Conservation (phyloP, 345 rosid species). For the Brassica juncea region DNA sequence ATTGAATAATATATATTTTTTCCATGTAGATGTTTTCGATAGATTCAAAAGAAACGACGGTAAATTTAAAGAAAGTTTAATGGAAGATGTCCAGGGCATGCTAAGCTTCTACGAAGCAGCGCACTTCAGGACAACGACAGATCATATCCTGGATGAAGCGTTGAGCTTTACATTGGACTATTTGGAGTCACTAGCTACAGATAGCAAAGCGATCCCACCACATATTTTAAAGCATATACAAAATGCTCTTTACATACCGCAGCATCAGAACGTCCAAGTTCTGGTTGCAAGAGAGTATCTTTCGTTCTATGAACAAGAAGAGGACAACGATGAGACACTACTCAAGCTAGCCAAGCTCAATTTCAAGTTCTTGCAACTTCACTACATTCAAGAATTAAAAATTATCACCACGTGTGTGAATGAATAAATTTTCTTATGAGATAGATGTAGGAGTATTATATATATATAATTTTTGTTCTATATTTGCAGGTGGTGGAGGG, state of each 20-base stretch:
- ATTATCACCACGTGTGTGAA: constrained; percentile 15
- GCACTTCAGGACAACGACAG: constrained; percentile 30
- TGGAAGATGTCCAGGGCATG: constrained; percentile 38
- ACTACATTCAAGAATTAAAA: constrained; percentile 21
- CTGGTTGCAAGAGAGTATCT: constrained; percentile 23
- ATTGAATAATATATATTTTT: too few species aligned
- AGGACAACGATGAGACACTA: background rate
- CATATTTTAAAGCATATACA: background rate
- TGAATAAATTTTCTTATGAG: background rate
- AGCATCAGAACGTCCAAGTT: background rate
- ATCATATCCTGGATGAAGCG: constrained; percentile 43
- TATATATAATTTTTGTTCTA: too few species aligned
- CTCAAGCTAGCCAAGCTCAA: constrained; percentile 20
- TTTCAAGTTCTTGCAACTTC: constrained; percentile 22
- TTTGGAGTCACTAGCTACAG: background rate
- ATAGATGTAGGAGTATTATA: background rate
- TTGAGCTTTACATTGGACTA: background rate
- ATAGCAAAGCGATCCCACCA: background rate
- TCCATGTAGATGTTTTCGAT: constrained; percentile 38
- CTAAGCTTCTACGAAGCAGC: constrained; percentile 47
- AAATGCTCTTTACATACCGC: constrained; percentile 19
- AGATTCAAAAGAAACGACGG: constrained; percentile 36
- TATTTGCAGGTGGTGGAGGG: constrained; percentile 21
- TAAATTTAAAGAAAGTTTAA: constrained; percentile 11
- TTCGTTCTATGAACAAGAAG: constrained; percentile 16